A percentile compares a stretch with the other conserved stretches of the same genome.
These are phyloP conservation scores for Tolypocladium endophyticum DNA, from an alignment of 2,329 filamentous ascomycete species.

Conservation along the genomic window DNA sequence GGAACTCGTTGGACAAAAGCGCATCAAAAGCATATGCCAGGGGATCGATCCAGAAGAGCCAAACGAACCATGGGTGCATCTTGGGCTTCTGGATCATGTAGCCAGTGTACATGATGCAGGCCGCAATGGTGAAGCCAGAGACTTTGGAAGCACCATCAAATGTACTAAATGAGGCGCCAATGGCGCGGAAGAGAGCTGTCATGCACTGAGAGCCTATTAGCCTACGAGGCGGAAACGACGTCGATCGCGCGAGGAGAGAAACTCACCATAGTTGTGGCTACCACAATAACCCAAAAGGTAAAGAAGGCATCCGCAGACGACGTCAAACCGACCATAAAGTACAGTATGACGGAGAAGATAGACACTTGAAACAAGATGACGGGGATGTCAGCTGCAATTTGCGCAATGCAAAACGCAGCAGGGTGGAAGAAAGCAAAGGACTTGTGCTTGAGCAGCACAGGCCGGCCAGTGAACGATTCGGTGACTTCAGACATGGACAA, in stretches of 20 bases:
- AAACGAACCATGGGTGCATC: slow-evolving; percentile 54
- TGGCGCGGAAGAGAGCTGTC: slow-evolving; percentile 46
- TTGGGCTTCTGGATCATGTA: slow-evolving; percentile 51
- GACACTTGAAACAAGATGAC: slow-evolving; percentile 48
- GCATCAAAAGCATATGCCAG: slow-evolving; percentile 61
- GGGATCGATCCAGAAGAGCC: slow-evolving; percentile 57
- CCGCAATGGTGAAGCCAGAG: slow-evolving; percentile 37
- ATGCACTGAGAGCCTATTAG: slow-evolving; percentile 28
- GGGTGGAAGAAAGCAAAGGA: slow-evolving; percentile 48
- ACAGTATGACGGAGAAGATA: slow-evolving; percentile 45
- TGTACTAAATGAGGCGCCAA: slow-evolving; percentile 43
- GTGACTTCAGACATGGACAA: slow-evolving; percentile 58
- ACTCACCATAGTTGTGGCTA: slow-evolving; percentile 39
- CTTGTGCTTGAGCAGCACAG: slow-evolving; percentile 48
- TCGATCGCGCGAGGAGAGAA: background rate
- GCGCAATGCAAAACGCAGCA: slow-evolving; percentile 46
- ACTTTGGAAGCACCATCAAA: slow-evolving; percentile 51
- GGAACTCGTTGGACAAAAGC: slow-evolving; percentile 61
- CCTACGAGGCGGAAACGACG: background rate
- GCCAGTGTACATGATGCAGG: slow-evolving; percentile 50
- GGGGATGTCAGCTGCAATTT: slow-evolving; percentile 43
- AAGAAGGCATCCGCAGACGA: slow-evolving; percentile 45
- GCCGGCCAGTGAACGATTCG: slow-evolving; percentile 48
- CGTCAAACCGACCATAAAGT: slow-evolving; percentile 53
- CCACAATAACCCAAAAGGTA: slow-evolving; percentile 46